phyloP scores from a whole-genome alignment of 2,329 filamentous ascomycete species.

The Fusarium sarcochroum region DNA sequence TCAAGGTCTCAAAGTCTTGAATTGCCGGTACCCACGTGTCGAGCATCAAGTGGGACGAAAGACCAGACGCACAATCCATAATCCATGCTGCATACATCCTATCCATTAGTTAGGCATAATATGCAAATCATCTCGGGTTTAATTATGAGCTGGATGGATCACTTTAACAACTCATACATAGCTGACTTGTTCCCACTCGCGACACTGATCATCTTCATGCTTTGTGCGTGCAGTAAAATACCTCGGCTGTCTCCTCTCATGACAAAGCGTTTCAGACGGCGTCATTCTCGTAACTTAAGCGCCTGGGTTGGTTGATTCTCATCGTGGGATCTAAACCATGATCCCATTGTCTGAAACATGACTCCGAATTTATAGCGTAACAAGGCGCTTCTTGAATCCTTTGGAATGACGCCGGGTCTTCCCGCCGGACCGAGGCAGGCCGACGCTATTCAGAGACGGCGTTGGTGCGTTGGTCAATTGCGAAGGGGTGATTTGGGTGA shows the following conservation, averaged over 20 bases:
- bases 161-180: constrained; percentile 8
- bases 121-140: constrained; percentile 34
- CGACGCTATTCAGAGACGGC: not conserved
- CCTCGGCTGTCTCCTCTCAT: constrained; percentile 13
- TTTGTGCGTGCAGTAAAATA: not conserved
- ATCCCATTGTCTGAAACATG: constrained; percentile 35
- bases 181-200: constrained; percentile 14
- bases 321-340: constrained; percentile 23
- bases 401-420: constrained; percentile 26
- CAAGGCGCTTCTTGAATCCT: not conserved
- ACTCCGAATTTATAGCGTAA: not conserved
- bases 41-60: constrained; percentile 37
- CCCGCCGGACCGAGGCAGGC: constrained; percentile 25
- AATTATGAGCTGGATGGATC: constrained; percentile 8
- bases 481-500: not conserved
- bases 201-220: constrained; percentile 9
- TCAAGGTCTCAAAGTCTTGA: not conserved
- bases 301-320: constrained; percentile 2
- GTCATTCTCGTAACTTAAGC: constrained; percentile 24
- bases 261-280: constrained; percentile 34
- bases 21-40: constrained; percentile 35
- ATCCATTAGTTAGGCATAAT: constrained; percentile 16
- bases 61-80: constrained; percentile 13
- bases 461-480: not conserved
- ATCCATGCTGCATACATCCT: constrained; percentile 29